Conservation (phyloP, 495 filamentous ascomycete genomes). For the Melanomma pulvis-pyrius region DNA sequence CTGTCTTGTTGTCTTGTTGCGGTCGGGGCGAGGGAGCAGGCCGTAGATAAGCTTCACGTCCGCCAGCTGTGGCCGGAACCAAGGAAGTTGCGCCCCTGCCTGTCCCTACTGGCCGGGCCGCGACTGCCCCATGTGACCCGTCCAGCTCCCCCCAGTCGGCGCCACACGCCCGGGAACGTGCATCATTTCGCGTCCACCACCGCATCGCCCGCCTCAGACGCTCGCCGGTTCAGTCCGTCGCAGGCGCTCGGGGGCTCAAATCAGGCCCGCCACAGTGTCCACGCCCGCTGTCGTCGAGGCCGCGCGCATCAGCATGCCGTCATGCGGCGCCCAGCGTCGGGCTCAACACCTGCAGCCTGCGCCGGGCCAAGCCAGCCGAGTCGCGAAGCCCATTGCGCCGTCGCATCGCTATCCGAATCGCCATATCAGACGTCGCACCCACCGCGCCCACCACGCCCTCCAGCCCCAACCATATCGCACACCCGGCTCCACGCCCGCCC, state of each 20-base stretch:
- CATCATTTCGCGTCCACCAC: not conserved
- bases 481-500: slow-evolving; percentile 14
- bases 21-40: not conserved
- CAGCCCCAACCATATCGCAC: slow-evolving; percentile 31
- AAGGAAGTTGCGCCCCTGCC: slow-evolving; percentile 7
- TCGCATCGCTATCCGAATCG: slow-evolving; percentile 13
- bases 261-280: not conserved
- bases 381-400: slow-evolving; percentile 8
- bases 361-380: not conserved
- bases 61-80: slow-evolving; percentile 1
- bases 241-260: too few relatives aligned
- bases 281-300: too few relatives aligned
- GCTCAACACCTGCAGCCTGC: not conserved
- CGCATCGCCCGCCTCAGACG: not conserved
- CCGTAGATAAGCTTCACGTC: slow-evolving; percentile 7
- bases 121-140: not conserved
- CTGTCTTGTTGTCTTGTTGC: slow-evolving; percentile 17
- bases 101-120: not conserved
- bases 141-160: not conserved
- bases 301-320: not conserved
- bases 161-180: slow-evolving; percentile 11
- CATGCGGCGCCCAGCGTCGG: not conserved
- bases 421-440: slow-evolving; percentile 24
- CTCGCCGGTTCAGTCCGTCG: not conserved
- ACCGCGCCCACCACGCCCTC: slow-evolving; percentile 32